phyloP scores from a whole-genome alignment of 2,329 filamentous ascomycete species.

The Aspergillus fructus region DNA sequence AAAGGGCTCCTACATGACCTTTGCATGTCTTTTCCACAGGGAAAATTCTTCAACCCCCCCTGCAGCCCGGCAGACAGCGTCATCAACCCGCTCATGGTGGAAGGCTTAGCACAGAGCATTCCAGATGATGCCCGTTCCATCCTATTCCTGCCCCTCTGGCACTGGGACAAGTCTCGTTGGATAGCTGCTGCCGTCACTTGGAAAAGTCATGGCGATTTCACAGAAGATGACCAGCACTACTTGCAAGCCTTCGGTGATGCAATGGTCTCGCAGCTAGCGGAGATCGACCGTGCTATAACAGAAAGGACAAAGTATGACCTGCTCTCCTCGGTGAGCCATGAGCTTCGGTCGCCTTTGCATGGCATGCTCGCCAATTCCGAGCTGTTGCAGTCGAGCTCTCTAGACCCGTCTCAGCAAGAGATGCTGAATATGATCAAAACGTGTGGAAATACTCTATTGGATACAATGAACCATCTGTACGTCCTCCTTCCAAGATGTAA shows the following conservation, averaged over 20 bases:
- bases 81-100: constrained; percentile 3
- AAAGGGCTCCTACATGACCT: constrained; percentile 19
- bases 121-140: constrained; percentile 25
- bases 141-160: constrained; percentile 36
- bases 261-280: constrained; percentile 35
- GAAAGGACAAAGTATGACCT: constrained; percentile 54
- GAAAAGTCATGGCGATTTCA: constrained; percentile 24
- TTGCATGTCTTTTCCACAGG: constrained; percentile 16
- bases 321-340: constrained; percentile 53
- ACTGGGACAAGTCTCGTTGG: constrained; percentile 34
- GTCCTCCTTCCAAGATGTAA: background rate
- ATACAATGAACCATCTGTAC: constrained; percentile 44
- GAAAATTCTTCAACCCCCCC: constrained; percentile 16
- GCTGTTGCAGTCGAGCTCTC: constrained; percentile 47
- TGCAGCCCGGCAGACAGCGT: background rate
- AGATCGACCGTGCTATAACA: constrained; percentile 31
- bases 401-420: constrained; percentile 41
- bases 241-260: constrained; percentile 36
- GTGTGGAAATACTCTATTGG: constrained; percentile 53
- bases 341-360: constrained; percentile 50
- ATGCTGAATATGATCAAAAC: constrained; percentile 51
- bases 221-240: constrained; percentile 32
- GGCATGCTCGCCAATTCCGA: constrained; percentile 52
- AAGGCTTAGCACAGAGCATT: constrained; percentile 17
- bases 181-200: constrained; percentile 32